Evolutionary conservation across 2,329 filamentous ascomycete genomes (phyloP), one percentile per base, ranked within the genome.

Genomic region (Thielaviopsis musarum): DNA sequence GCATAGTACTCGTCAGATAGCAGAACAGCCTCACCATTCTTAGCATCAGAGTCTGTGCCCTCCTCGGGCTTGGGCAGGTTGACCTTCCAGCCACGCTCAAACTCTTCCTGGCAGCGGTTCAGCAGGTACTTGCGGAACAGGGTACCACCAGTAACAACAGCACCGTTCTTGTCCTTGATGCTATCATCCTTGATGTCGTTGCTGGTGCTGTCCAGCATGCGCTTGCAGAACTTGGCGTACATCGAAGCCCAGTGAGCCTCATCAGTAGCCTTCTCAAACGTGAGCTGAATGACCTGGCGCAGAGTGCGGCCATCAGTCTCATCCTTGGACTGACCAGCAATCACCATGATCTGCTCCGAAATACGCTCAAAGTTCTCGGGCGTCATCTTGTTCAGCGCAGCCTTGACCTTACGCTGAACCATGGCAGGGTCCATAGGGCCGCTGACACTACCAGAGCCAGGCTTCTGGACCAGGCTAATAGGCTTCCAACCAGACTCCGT

Each of bases 361-460:
- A 98, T 95, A 75, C 85, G 90, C 70, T 95, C 91, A 67, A 98
- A 98, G 70, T 97, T 98, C 75, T 98, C 93, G 0, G 93, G 93
- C 0, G 93, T 97, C 93, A 98, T 97, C 85, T 98, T 98, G 83
- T 98, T 98, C 67, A 98, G 77, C 63, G 88, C 88, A 64, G 90
- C 87, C 84, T 98, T 98, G 70, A 98, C 93, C 84, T 98, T 98
- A 66, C 91, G 85, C 76, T 98, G 93, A 61, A 98, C 93, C 77
- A 93, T 83, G 66, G 91, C 88, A 24, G 93, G 91, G 64, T 94
- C 83, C 74, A 97, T 81, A 66, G 88, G 79, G 9, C 75, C 70
- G 64, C 75, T 72, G 59, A 72, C 69, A 45, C 72, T 69, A 52
- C 72, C 63, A 56, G 69, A 63, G 30, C 70, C 69, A 48, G 69